These are phyloP conservation scores for Lachancea thermotolerans DNA, from an alignment of 805 yeast genomes.

Conservation along the genomic window DNA sequence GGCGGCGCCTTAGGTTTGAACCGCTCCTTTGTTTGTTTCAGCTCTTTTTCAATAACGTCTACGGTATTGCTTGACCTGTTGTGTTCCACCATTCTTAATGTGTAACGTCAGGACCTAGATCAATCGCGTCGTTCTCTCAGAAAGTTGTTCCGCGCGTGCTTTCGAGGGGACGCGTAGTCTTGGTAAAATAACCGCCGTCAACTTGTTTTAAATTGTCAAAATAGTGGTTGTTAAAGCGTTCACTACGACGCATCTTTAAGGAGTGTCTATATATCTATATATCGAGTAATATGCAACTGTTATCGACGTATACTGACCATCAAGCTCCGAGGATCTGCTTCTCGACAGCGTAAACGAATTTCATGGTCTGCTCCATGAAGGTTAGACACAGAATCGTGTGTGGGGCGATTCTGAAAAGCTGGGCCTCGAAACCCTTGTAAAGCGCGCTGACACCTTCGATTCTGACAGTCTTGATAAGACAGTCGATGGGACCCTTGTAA, in stretches of 20 bases:
- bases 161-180: neutral
- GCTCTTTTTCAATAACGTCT: neutral
- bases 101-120: neutral
- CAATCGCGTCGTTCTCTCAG: neutral
- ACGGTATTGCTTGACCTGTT: neutral
- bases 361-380: conserved; percentile 94
- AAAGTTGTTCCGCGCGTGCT: neutral
- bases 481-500: conserved; percentile 83
- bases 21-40: conserved; percentile 3
- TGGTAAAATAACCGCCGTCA: neutral
- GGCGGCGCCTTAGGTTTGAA: neutral
- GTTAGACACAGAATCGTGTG: conserved; percentile 86
- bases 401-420: conserved; percentile 85
- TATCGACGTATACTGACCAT: neutral
- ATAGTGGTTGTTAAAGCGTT: neutral
- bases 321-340: conserved; percentile 8
- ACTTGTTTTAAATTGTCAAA: neutral
- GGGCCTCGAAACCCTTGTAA: conserved; percentile 94
- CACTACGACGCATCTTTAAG: neutral
- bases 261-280: neutral
- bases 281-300: too few relatives aligned
- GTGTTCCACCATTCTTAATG: neutral
- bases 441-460: conserved; percentile 83
- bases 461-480: conserved; percentile 72
- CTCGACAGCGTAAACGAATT: conserved; percentile 39